A percentile compares a stretch with the other conserved stretches of the same genome.
phyloP scores from a whole-genome alignment of 257 asterid genomes.

The Nyctanthes arbortristis region DNA sequence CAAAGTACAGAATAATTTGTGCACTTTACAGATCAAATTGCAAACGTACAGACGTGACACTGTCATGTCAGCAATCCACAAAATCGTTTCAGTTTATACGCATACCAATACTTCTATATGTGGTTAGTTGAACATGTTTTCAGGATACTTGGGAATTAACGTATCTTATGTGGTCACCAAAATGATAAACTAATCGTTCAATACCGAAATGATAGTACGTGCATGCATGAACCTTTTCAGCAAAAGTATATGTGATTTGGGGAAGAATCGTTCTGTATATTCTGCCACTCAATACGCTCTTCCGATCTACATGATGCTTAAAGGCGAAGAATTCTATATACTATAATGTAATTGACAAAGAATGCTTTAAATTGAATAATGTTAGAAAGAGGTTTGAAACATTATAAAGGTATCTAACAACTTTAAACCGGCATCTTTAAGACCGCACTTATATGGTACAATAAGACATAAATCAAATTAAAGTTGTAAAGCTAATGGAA shows the following conservation, averaged over 20 bases:
- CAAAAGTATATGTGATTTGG: conserved; percentile 17
- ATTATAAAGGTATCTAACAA: neutral
- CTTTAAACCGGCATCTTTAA: neutral
- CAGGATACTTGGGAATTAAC: too few species aligned
- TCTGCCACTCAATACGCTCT: conserved; percentile 12
- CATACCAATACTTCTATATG: too few species aligned
- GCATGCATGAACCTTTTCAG: conserved; percentile 5
- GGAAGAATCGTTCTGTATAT: conserved; percentile 33
- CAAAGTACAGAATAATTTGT: too few species aligned
- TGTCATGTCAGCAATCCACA: too few species aligned
- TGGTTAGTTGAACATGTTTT: too few species aligned
- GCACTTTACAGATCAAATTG: too few species aligned
- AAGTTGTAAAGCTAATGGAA: neutral
- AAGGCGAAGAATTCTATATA: conserved; percentile 21
- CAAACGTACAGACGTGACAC: too few species aligned
- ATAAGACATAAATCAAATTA: neutral
- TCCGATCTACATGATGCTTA: conserved; percentile 2
- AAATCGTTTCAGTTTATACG: too few species aligned
- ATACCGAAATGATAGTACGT: conserved; percentile 20
- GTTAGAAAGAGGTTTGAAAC: neutral
- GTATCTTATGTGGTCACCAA: too few species aligned
- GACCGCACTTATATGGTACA: neutral
- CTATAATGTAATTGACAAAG: neutral
- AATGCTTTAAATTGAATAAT: neutral
- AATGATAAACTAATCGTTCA: conserved; percentile 27